Evolutionary conservation across 768 basidiomycete species (phyloP).

Genomic region (Boletus reticulatus): DNA sequence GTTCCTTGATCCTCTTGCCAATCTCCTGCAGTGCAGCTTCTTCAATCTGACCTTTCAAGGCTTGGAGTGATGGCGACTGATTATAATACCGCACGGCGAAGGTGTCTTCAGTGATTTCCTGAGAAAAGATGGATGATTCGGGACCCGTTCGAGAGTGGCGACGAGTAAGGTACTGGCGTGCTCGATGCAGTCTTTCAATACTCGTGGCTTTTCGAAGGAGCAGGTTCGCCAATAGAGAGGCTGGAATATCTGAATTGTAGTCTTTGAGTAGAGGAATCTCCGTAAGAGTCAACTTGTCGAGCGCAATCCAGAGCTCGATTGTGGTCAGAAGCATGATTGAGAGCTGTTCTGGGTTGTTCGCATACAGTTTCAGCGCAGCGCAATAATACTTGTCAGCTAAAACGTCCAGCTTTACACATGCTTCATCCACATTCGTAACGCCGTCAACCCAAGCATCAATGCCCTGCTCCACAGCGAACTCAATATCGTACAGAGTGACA

Average conservation of each 20-base stretch:
- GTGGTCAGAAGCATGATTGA: conserved; percentile 42
- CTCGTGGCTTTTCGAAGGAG: conserved; percentile 34
- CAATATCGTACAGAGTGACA: conserved; percentile 36
- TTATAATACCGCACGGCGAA: conserved; percentile 37
- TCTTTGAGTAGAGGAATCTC: conserved; percentile 37
- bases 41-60: conserved; percentile 30
- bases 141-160: conserved; percentile 18
- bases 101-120: conserved; percentile 7
- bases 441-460: conserved; percentile 34
- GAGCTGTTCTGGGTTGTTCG: conserved; percentile 32
- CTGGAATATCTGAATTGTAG: conserved; percentile 45
- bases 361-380: conserved; percentile 25
- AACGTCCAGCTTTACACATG: conserved; percentile 26
- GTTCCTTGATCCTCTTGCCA: conserved; percentile 25
- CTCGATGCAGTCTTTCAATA: conserved; percentile 28
- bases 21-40: conserved; percentile 18
- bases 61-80: conserved; percentile 14
- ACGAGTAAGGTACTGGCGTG: conserved; percentile 27
- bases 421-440: conserved; percentile 13
- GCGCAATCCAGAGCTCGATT: conserved; percentile 45
- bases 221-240: conserved; percentile 35
- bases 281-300: conserved; percentile 38
- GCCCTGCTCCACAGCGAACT: conserved; percentile 27
- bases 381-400: conserved; percentile 24
- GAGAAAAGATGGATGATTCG: conserved; percentile 34